Base-by-base conservation (phyloP, 2,329 filamentous ascomycete species). In the Aspergillus hiratsukae region DNA sequence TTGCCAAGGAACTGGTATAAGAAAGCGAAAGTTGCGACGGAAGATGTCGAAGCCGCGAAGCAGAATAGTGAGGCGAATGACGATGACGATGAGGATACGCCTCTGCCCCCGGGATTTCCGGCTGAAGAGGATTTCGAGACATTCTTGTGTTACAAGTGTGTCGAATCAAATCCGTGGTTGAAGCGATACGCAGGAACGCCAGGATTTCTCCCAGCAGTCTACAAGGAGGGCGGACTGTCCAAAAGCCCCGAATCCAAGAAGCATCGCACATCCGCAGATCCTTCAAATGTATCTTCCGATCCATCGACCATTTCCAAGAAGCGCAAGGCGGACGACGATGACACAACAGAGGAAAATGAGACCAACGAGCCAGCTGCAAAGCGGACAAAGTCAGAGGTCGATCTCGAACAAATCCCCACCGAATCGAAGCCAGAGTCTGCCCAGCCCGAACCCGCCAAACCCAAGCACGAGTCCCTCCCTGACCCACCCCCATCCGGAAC, bases 141-240 rank as follows among this genome's bases (percentile, higher is more conserved):
- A 28, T 88, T 97, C 67, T 82, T 99, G 40, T 99, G 94, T 78
- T 96, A 94, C 78, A 95, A 96, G 70, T 99, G 94, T 65, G 83
- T 96, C 14, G 86, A 92, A 43, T 85, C 91, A 1, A 85, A 91
- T 64, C 90, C 91, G 0, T 99, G 94, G 94, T 87, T 97, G 72
- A 95, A 93, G 76, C 80, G 81, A 61, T 97, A 97, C 69, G 91
- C 90, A 5, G 88, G 88, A 1, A 84, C 89, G 0, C 69, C 84
- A 0, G 91, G 92, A 0, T 97, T 99, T 67, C 78, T 97, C 0
- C 80, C 84, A 0, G 83, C 92, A 0, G 83, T 97, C 0, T 87
- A 86, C 62, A 73, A 74, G 58, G 64, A 76, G 31, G 69, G 69
- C 8, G 64, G 64, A 27, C 40, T 68, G 17, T 54, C 57, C 17